Percentiles rank a stretch among this genome's conserved stretches.
Conservation (phyloP, 2,329 filamentous ascomycete species). For the Fusarium sp. region DNA sequence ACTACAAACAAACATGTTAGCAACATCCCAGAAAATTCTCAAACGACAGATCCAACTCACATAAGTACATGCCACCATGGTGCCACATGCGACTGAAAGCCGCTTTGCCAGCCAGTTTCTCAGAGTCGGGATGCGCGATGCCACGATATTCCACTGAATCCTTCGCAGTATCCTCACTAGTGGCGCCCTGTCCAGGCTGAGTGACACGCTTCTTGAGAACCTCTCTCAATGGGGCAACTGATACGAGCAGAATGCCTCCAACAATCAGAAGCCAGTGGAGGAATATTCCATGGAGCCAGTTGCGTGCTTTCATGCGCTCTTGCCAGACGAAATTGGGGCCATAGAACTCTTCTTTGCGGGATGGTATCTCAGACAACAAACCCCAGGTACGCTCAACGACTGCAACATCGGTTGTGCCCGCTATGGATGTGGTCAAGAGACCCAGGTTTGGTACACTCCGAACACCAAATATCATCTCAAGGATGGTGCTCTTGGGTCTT, state of each 20-base stretch:
- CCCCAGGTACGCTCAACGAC: constrained; percentile 74
- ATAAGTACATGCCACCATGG: constrained; percentile 72
- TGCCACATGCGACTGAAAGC: constrained; percentile 68
- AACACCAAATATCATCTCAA: constrained; percentile 64
- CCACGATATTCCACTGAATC: constrained; percentile 74
- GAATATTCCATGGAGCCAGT: constrained; percentile 62
- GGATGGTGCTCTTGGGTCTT: constrained; percentile 49
- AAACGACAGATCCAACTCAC: constrained; percentile 58
- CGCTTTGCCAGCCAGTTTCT: constrained; percentile 58
- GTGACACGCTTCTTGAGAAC: constrained; percentile 59
- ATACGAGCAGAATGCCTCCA: constrained; percentile 58
- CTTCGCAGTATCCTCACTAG: constrained; percentile 64
- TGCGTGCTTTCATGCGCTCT: constrained; percentile 66
- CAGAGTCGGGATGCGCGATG: constrained; percentile 70
- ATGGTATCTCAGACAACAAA: constrained; percentile 61
- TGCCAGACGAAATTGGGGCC: constrained; percentile 71
- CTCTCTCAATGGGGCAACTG: constrained; percentile 60
- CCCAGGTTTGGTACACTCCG: constrained; percentile 65
- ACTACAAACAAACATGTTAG: constrained; percentile 58
- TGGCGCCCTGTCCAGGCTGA: constrained; percentile 68
- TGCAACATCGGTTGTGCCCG: constrained; percentile 63
- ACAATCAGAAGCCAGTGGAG: constrained; percentile 63
- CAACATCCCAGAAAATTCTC: neutral
- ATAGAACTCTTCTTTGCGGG: constrained; percentile 62
- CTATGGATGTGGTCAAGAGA: constrained; percentile 65